Conservation (phyloP, 176 grass and related monocot species). For the Triticum turgidum region DNA sequence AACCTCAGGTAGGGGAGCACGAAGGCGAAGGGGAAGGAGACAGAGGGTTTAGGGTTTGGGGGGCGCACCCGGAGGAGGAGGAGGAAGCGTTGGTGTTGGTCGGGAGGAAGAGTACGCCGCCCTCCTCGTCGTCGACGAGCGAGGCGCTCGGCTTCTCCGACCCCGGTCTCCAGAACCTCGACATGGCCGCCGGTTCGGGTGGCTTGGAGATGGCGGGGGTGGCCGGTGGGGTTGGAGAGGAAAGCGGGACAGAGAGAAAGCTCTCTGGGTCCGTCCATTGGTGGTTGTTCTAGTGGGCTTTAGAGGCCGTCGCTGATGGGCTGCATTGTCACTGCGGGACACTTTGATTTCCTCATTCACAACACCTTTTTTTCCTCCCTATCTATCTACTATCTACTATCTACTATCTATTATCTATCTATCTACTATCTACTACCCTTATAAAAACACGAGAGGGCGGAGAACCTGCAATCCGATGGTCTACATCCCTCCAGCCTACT, state of each 20-base stretch:
- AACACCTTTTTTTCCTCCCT: too few relatives aligned
- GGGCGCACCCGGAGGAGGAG: constrained; percentile 68
- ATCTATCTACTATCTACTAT: too few relatives aligned
- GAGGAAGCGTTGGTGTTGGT: constrained; percentile 30
- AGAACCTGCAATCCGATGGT: too few relatives aligned
- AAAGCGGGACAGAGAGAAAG: not conserved
- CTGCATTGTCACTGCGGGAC: not conserved
- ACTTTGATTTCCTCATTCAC: too few relatives aligned
- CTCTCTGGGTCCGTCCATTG: not conserved
- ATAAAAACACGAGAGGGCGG: too few relatives aligned
- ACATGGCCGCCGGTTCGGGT: constrained; percentile 41
- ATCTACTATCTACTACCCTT: too few relatives aligned
- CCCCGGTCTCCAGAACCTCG: constrained; percentile 77
- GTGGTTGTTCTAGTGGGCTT: not conserved
- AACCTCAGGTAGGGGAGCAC: not conserved
- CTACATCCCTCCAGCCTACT: too few relatives aligned
- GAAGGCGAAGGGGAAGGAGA: not conserved
- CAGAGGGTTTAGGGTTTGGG: constrained; percentile 38
- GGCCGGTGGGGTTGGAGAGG: not conserved
- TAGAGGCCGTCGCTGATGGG: not conserved
- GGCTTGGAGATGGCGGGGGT: not conserved
- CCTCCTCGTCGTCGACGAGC: constrained; percentile 88
- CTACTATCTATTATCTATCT: too few relatives aligned
- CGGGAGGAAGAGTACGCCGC: constrained; percentile 68
- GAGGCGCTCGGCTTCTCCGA: constrained; percentile 67